Evolutionary conservation across 2,329 filamentous ascomycete species (phyloP), one percentile per base, ranked within the genome.

Genomic region (Ophiostoma sp.): DNA sequence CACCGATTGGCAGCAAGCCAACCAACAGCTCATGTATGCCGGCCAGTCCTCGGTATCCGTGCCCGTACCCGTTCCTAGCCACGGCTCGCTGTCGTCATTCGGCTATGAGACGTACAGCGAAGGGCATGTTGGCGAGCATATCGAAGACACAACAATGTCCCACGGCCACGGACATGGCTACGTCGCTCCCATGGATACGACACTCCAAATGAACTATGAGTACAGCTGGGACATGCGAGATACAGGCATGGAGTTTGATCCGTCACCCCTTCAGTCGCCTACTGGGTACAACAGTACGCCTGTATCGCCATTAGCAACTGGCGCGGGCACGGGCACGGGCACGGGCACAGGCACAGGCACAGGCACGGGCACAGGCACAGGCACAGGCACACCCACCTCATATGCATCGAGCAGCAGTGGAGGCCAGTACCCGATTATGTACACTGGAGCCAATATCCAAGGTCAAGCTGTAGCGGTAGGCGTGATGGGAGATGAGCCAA

Each of bases 331-430:
- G 17, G n/a, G 52, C 52, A 54, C 52, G 1, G 52, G 52, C 17
- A 54, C 17, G 5, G 52, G 23, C 23, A 54, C 17, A 6, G 6
- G 3, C 52, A n/a, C n/a, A n/a, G n/a, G n/a, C n/a, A n/a, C n/a
- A n/a, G n/a, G n/a, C n/a, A n/a, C 27, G 8, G 23, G 7, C 31
- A 64, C 60, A 17, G 60, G 17, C n/a, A 23, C 65, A 3, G 68
- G 66, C 1, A 35, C 65, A 10, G 15, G 15, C 11, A 69, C 57
- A 0, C 68, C 70, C 2, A 65, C 31, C 23, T 68, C 68, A 7
- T 68, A 68, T 23, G 54, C 68, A 1, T 69, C 71, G 20, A 70
- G 69, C 23, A 69, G 69, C 67, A 72, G 71, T 41, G 54, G 62
- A 7, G 52, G 48, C 2, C 67, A n/a, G n/a, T 67, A 41, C 52